Evolutionary conservation across 768 basidiomycete species (phyloP).

Genomic region (Amylocystis lapponica): DNA sequence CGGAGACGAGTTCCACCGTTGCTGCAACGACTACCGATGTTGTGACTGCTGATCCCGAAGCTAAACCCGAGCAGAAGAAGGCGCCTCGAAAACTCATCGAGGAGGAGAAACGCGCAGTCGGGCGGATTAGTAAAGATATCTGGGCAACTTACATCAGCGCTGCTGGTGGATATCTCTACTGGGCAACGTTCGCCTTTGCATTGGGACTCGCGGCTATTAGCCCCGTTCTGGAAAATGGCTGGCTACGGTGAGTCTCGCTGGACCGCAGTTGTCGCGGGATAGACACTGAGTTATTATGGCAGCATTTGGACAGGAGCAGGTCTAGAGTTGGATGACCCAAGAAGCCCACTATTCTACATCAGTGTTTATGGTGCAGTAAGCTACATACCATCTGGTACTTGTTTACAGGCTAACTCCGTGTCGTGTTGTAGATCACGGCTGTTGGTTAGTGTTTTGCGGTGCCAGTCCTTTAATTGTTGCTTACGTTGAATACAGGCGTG

Average conservation of each 20-base stretch:
- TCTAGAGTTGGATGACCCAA: constrained; percentile 14
- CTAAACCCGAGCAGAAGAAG: constrained; percentile 37
- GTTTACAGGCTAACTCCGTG: too few species aligned
- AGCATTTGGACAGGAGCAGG: constrained; percentile 37
- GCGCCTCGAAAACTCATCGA: constrained; percentile 79
- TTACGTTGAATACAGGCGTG: constrained; percentile 32
- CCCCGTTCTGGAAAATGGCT: constrained; percentile 44
- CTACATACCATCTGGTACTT: constrained; percentile 1
- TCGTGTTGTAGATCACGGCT: constrained; percentile 32
- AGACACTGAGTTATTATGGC: constrained; percentile 13
- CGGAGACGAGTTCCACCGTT: constrained; percentile 43
- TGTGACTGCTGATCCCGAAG: constrained; percentile 22
- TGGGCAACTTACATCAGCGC: constrained; percentile 41
- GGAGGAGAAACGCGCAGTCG: constrained; percentile 46
- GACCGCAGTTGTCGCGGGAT: too few species aligned
- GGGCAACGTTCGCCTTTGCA: constrained; percentile 32
- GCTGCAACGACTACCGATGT: constrained; percentile 24
- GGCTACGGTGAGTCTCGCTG: constrained; percentile 30
- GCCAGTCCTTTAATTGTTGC: background rate
- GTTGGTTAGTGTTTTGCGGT: constrained; percentile 27
- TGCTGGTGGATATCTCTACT: constrained; percentile 32
- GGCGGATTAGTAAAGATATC: constrained; percentile 38
- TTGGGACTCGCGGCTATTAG: constrained; percentile 34
- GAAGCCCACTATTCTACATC: constrained; percentile 50
- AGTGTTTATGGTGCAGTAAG: constrained; percentile 62